Conservation (phyloP, 2,329 filamentous ascomycete genomes). For the Apiospora hydei region DNA sequence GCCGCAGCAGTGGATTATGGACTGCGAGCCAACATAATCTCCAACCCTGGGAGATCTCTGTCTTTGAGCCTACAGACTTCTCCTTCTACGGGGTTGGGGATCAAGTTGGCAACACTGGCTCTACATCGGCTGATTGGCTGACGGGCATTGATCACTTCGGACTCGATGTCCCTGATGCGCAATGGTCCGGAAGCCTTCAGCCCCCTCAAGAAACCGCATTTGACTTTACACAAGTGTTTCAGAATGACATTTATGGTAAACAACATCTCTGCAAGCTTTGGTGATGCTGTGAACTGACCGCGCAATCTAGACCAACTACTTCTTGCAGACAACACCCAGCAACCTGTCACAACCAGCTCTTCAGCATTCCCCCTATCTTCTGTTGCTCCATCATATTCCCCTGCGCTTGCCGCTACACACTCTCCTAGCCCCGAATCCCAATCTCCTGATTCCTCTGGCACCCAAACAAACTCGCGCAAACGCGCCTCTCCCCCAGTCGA, state of each 20-base stretch:
- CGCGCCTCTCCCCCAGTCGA: constrained; percentile 37
- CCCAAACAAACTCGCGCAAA: constrained; percentile 24
- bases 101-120: constrained; percentile 14
- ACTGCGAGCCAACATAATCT: constrained; percentile 35
- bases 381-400: not conserved
- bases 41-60: constrained; percentile 30
- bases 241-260: constrained; percentile 28
- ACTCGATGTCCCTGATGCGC: constrained; percentile 32
- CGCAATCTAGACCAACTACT: constrained; percentile 33
- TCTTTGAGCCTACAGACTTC: constrained; percentile 30
- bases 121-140: constrained; percentile 28
- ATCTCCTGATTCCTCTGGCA: constrained; percentile 15
- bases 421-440: constrained; percentile 12
- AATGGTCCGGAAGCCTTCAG: constrained; percentile 24
- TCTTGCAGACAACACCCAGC: constrained; percentile 10
- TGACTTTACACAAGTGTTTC: constrained; percentile 28
- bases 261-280: not conserved
- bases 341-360: constrained; percentile 22
- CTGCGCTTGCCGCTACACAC: not conserved
- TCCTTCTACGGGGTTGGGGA: constrained; percentile 27
- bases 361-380: constrained; percentile 22
- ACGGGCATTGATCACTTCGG: constrained; percentile 39
- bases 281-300: not conserved
- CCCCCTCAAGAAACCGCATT: constrained; percentile 25
- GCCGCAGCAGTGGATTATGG: constrained; percentile 32